Evolutionary conservation across 306 rosid species (phyloP).

Genomic region (Acacia melanoxylon): DNA sequence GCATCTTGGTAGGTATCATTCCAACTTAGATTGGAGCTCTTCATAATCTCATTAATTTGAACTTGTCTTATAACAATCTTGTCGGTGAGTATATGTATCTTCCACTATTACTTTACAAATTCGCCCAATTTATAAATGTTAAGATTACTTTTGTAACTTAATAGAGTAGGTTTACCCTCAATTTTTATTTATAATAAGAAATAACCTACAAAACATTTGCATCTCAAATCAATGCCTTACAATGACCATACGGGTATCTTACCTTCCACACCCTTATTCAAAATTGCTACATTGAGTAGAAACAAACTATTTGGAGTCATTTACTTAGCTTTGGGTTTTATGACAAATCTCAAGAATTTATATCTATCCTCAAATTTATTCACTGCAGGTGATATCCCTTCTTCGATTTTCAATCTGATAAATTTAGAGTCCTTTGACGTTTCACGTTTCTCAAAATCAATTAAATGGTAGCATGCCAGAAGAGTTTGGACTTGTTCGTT

Average conservation of each 20-base stretch:
- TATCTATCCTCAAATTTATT: background rate
- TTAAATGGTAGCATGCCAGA: background rate
- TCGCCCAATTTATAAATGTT: too few relatives aligned
- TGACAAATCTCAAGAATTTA: background rate
- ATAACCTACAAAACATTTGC: too few relatives aligned
- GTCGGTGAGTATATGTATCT: too few relatives aligned
- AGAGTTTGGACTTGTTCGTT: background rate
- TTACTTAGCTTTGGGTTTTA: background rate
- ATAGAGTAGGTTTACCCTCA: too few relatives aligned
- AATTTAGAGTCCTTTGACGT: background rate
- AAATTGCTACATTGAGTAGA: background rate
- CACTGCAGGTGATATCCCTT: background rate
- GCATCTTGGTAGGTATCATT: too few relatives aligned
- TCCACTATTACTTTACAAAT: too few relatives aligned
- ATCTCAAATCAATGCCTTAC: too few relatives aligned
- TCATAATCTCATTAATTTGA: background rate
- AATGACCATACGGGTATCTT: too few relatives aligned
- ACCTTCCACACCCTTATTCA: background rate
- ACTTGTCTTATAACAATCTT: background rate
- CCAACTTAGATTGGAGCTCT: background rate
- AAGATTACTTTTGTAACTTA: too few relatives aligned
- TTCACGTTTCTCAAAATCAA: background rate
- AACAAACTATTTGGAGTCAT: background rate
- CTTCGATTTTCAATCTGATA: background rate
- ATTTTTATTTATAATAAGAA: too few relatives aligned